Evolutionary conservation across 2,329 filamentous ascomycete genomes (phyloP).

Genomic region (Cryphonectria nitschkei): DNA sequence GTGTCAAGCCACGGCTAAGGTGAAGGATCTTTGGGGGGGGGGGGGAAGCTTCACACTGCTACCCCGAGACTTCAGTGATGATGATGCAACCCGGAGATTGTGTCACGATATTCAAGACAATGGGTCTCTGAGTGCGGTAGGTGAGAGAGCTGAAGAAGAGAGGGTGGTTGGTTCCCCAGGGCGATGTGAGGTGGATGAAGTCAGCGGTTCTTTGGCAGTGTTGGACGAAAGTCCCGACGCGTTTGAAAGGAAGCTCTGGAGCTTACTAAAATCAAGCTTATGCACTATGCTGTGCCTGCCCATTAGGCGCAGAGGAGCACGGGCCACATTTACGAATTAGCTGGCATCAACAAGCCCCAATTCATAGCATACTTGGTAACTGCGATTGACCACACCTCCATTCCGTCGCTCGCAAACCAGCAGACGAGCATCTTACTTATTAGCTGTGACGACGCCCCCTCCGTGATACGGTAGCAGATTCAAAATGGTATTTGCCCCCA

Average conservation of each 20-base stretch:
- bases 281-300: not conserved
- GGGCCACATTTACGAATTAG: slow-evolving; percentile 11
- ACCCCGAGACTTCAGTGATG: not conserved
- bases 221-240: not conserved
- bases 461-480: not conserved
- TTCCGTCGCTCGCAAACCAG: not conserved
- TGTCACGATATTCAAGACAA: not conserved
- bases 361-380: slow-evolving; percentile 8
- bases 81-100: not conserved
- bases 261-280: slow-evolving; percentile 5
- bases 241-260: not conserved
- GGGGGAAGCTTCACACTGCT: not conserved
- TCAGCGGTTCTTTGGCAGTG: not conserved
- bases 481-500: slow-evolving; percentile 45
- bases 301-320: not conserved
- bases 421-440: not conserved
- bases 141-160: not conserved
- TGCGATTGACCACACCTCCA: not conserved
- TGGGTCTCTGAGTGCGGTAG: not conserved
- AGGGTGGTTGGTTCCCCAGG: not conserved
- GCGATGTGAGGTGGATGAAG: not conserved
- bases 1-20: not conserved
- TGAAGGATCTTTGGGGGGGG: not conserved
- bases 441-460: not conserved
- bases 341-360: slow-evolving; percentile 13